These are phyloP conservation scores for Fraxinus ornus DNA, from an alignment of 305 asterid species.

Conservation along the genomic window DNA sequence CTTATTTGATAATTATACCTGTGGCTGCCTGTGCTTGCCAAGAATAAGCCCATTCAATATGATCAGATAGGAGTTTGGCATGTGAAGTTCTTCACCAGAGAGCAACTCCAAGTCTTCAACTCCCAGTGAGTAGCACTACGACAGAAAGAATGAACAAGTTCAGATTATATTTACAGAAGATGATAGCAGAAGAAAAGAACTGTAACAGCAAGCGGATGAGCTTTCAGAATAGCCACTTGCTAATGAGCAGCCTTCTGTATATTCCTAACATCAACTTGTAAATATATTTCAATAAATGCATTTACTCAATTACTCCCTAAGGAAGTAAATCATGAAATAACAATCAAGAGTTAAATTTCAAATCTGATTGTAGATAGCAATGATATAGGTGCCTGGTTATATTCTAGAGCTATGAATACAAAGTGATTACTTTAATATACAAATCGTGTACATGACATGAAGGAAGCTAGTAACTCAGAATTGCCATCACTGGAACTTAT, in stretches of 20 bases:
- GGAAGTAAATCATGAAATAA: background rate
- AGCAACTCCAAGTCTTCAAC: conserved; percentile 78
- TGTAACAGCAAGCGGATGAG: background rate
- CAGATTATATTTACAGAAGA: background rate
- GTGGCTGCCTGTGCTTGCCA: conserved; percentile 88
- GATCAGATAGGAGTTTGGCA: conserved; percentile 71
- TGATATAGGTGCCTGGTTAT: background rate
- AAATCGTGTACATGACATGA: background rate
- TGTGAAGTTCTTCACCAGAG: conserved; percentile 93
- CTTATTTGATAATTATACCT: conserved; percentile 37
- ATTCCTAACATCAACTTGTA: background rate
- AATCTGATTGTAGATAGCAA: background rate
- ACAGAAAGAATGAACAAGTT: conserved; percentile 28
- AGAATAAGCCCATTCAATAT: conserved; percentile 89
- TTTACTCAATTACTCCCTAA: background rate
- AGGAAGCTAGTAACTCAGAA: background rate
- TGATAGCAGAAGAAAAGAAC: background rate
- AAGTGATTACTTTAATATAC: background rate
- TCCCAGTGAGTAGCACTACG: conserved; percentile 78
- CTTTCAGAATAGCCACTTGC: background rate
- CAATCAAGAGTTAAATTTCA: background rate
- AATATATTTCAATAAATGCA: background rate
- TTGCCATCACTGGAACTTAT: background rate
- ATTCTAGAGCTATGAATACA: background rate
- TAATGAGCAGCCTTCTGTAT: background rate